These are phyloP conservation scores for Termitomyces sp. DNA, from an alignment of 768 basidiomycete genomes.

Conservation along the genomic window DNA sequence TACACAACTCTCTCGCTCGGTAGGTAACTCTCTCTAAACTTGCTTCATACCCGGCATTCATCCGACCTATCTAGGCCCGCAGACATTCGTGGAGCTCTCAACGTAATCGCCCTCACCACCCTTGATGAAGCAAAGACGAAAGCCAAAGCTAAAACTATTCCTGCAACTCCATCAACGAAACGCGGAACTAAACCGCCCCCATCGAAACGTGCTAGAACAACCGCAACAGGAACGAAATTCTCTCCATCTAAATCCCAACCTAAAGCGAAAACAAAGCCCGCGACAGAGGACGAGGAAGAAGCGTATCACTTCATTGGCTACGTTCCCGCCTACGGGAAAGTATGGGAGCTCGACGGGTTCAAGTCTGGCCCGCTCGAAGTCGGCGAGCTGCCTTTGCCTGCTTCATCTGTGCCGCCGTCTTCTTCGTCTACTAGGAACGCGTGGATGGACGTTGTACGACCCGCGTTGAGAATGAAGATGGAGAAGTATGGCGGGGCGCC, in stretches of 20 bases:
- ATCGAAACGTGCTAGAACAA: constrained; percentile 29
- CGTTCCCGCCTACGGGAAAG: constrained; percentile 55
- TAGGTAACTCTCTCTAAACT: constrained; percentile 20
- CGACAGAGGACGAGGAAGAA: constrained; percentile 31
- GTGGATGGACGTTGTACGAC: constrained; percentile 62
- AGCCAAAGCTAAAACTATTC: constrained; percentile 23
- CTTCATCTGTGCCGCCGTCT: constrained; percentile 1
- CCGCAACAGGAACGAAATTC: constrained; percentile 6
- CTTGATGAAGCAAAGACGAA: constrained; percentile 39
- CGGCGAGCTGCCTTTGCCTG: constrained; percentile 39
- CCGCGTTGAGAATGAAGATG: constrained; percentile 59
- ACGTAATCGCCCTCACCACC: constrained; percentile 39
- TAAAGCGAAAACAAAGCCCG: constrained; percentile 14
- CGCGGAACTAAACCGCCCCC: constrained; percentile 28
- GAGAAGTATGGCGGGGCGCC: constrained; percentile 45
- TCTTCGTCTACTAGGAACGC: constrained; percentile 9
- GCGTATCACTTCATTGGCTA: constrained; percentile 64
- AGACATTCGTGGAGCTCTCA: constrained; percentile 50
- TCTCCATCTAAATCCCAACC: constrained; percentile 16
- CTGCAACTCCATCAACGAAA: constrained; percentile 11
- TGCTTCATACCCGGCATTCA: background rate
- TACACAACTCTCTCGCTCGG: constrained; percentile 60
- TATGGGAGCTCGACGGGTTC: constrained; percentile 69
- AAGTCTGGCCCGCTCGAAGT: constrained; percentile 60
- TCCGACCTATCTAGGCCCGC: constrained; percentile 36